Evolutionary conservation across 805 yeast genomes (phyloP).

Genomic region (Limtongia smithiae): DNA sequence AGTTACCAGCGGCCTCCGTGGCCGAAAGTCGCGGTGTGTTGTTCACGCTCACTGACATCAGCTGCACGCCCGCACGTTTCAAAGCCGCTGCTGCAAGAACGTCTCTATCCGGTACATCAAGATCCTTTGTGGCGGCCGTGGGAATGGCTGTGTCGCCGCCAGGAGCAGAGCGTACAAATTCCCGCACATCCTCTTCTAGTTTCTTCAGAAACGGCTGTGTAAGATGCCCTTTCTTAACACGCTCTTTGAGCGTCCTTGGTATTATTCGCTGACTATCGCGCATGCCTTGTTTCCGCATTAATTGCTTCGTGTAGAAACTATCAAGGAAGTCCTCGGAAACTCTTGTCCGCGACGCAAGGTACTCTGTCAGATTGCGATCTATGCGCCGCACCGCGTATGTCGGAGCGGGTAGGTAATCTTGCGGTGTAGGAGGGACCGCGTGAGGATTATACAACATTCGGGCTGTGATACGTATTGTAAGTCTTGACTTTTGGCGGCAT

Average conservation of each 20-base stretch:
- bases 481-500: not conserved
- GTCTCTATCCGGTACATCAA: constrained; percentile 6
- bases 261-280: not conserved
- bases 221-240: constrained; percentile 26
- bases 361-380: constrained; percentile 14
- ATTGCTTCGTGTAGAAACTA: not conserved
- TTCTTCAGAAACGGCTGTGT: constrained; percentile 22
- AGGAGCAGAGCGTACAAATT: constrained; percentile 10
- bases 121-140: not conserved
- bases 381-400: constrained; percentile 22
- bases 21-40: not conserved
- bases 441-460: constrained; percentile 28
- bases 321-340: constrained; percentile 15
- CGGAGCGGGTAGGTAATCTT: constrained; percentile 23
- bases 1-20: not conserved
- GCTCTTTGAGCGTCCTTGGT: constrained; percentile 17
- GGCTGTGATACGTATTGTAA: constrained; percentile 6
- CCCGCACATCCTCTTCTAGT: constrained; percentile 20
- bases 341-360: constrained; percentile 5
- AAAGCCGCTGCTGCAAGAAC: constrained; percentile 6
- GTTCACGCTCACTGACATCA: not conserved
- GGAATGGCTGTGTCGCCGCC: not conserved
- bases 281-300: not conserved
- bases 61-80: constrained; percentile 2
- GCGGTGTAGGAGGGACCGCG: constrained; percentile 23